Conservation (phyloP, 2,329 filamentous ascomycete genomes). For the Coniochaeta ligniaria region DNA sequence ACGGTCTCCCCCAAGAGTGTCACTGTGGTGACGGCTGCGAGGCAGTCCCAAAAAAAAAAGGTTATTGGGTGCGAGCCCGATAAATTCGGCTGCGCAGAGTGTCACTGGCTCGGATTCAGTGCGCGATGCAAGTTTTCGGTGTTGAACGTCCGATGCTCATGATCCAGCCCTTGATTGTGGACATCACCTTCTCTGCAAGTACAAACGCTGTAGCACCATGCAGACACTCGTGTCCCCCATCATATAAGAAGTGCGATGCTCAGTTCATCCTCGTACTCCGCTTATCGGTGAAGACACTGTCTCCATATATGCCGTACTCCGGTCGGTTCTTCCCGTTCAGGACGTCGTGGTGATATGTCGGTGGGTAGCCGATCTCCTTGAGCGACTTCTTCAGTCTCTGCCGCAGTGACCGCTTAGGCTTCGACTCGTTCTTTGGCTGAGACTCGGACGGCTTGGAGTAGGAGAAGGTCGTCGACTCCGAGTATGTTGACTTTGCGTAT, state of each 20-base stretch:
- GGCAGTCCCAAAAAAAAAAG: no score
- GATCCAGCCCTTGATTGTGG: no score
- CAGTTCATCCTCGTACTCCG: neutral
- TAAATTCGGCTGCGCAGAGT: no score
- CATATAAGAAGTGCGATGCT: neutral
- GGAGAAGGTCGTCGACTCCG: constrained; percentile 22
- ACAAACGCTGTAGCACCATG: no score
- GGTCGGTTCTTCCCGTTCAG: constrained; percentile 2
- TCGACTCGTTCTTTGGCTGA: neutral
- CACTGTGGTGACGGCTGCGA: no score
- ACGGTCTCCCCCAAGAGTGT: no score
- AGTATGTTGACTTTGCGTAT: constrained; percentile 15
- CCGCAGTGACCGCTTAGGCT: constrained; percentile 6
- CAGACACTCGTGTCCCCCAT: no score
- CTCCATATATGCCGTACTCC: neutral
- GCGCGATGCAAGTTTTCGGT: no score
- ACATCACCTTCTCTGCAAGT: no score
- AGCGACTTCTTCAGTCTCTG: constrained; percentile 7
- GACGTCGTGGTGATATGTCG: constrained; percentile 6
- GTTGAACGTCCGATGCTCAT: no score
- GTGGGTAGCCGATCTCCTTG: constrained; percentile 10
- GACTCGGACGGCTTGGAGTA: constrained; percentile 17
- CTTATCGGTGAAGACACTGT: neutral
- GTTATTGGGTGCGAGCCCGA: no score
- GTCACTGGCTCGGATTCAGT: no score